A percentile compares a stretch with the other conserved stretches of the same genome.
Conservation (phyloP, 345 rosid species). For the Brassica nigra region DNA sequence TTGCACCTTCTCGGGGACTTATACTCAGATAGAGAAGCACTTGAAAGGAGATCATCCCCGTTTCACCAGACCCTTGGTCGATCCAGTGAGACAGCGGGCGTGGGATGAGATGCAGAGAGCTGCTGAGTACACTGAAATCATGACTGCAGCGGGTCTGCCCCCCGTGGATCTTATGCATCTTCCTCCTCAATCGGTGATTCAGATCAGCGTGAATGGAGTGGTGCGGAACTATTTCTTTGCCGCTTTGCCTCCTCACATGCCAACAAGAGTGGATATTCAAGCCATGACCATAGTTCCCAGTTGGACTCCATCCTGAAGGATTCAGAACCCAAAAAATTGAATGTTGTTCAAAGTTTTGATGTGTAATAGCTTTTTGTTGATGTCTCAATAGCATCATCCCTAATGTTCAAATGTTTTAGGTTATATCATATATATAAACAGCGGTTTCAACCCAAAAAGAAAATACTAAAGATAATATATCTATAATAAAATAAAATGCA, state of each 20-base stretch:
- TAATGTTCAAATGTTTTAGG: neutral
- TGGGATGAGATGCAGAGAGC: constrained; percentile 49
- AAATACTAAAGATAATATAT: neutral
- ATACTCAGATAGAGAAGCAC: constrained; percentile 69
- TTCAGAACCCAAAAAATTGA: neutral
- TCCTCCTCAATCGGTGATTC: neutral
- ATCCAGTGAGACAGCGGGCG: constrained; percentile 52
- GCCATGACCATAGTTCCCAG: neutral
- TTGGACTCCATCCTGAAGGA: neutral
- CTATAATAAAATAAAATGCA: neutral
- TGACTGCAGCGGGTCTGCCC: constrained; percentile 7
- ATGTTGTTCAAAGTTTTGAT: neutral
- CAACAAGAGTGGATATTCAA: neutral
- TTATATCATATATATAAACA: neutral
- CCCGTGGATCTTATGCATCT: neutral
- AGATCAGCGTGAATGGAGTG: neutral
- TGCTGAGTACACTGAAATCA: constrained; percentile 36
- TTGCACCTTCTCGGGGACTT: constrained; percentile 69
- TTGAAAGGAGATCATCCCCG: constrained; percentile 65
- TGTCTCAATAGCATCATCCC: neutral
- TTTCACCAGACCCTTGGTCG: constrained; percentile 59
- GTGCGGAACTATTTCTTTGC: neutral
- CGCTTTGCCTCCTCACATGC: neutral
- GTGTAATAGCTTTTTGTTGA: neutral
- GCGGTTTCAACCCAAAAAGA: neutral